These are phyloP conservation scores for Pseudomonodictys pantanalensis DNA, from an alignment of 495 filamentous ascomycete genomes.

Conservation along the genomic window DNA sequence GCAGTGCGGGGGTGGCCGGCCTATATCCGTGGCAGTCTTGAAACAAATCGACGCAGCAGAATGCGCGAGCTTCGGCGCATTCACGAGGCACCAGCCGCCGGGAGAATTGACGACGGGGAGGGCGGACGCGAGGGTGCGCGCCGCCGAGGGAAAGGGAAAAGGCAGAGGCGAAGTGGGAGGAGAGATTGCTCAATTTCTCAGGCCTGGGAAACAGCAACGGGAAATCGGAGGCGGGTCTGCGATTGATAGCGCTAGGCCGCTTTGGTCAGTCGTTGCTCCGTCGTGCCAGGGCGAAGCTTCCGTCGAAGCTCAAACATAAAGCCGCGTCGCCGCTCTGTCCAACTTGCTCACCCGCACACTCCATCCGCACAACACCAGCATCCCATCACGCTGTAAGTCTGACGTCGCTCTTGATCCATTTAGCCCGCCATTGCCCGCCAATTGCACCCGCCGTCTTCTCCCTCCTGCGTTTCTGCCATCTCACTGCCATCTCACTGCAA, in stretches of 20 bases:
- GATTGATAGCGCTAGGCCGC: background rate
- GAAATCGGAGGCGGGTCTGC: background rate
- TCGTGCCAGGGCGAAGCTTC: background rate
- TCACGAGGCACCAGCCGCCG: too few relatives aligned
- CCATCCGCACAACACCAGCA: constrained; percentile 3
- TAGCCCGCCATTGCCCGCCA: background rate
- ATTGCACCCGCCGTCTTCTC: background rate
- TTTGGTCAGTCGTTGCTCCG: background rate
- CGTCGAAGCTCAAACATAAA: background rate
- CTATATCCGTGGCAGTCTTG: too few relatives aligned
- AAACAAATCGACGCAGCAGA: too few relatives aligned
- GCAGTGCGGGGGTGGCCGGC: too few relatives aligned
- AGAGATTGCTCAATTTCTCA: background rate
- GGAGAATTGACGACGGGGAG: too few relatives aligned
- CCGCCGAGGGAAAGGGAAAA: too few relatives aligned
- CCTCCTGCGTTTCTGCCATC: background rate
- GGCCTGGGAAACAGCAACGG: background rate
- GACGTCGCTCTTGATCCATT: background rate
- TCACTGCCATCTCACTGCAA: background rate
- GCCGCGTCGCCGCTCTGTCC: constrained; percentile 1
- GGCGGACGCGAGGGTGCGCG: too few relatives aligned
- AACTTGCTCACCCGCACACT: constrained; percentile 1
- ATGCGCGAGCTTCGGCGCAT: too few relatives aligned
- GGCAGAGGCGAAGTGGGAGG: background rate
- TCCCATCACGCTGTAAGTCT: constrained; percentile 25